phyloP scores from a whole-genome alignment of 2,329 filamentous ascomycete genomes.

The Cladosporium sp. region DNA sequence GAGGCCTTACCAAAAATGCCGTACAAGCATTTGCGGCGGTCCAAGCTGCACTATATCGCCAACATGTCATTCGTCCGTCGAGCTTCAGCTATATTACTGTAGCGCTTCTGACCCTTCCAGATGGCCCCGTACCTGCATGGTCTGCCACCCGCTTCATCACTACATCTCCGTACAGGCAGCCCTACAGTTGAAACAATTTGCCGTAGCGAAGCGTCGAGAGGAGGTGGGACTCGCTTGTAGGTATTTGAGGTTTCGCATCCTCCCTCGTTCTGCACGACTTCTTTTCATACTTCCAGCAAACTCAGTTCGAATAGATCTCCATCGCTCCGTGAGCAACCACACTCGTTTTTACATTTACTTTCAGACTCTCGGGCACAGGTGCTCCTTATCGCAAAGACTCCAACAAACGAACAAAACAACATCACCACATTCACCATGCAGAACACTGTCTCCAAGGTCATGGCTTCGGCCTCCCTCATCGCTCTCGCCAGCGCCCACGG shows the following conservation, averaged over 20 bases:
- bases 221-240: not conserved
- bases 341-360: constrained; percentile 13
- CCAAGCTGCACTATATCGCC: constrained; percentile 13
- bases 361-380: constrained; percentile 14
- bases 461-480: constrained; percentile 41
- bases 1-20: not conserved
- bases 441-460: constrained; percentile 15
- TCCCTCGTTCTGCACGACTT: not conserved
- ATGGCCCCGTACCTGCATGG: not conserved
- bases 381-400: constrained; percentile 5
- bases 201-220: not conserved
- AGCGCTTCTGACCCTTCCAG: constrained; percentile 10
- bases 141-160: not conserved
- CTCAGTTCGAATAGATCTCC: constrained; percentile 8
- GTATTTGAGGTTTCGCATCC: constrained; percentile 9
- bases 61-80: constrained; percentile 2
- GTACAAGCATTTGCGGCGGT: constrained; percentile 15
- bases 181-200: constrained; percentile 17
- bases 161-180: constrained; percentile 7
- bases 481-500: constrained; percentile 55
- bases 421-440: constrained; percentile 10
- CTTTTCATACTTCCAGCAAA: not conserved
- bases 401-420: constrained; percentile 3
- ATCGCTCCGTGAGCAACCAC: constrained; percentile 18
- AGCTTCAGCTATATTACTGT: constrained; percentile 13